Base-by-base conservation (phyloP, 441 rosid species). In the Adansonia grandidieri region DNA sequence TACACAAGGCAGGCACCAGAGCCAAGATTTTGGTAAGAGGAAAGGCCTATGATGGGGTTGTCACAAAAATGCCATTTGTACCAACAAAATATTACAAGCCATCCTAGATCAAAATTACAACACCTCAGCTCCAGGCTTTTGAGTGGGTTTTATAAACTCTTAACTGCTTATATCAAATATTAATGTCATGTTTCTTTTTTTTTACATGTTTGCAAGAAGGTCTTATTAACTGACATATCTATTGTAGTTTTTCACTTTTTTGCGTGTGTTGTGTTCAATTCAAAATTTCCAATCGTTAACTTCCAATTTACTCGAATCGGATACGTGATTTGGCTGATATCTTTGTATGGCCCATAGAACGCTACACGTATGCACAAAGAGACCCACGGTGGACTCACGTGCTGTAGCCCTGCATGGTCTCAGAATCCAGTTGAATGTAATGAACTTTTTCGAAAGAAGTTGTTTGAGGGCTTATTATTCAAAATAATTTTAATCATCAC, bases 61-160 rank as follows among this genome's bases (percentile, higher is more conserved):
- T 92, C 85, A 92, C 99, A 0, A 94, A 94, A 88, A 93, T 92
- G 99, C 98, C 98, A 0, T 96, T 96, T 56, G 98, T 93, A 9
- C 95, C 98, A 3, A 88, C 98, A 42, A 94, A 90, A 80, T 96
- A 94, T 82, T 94, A 96, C 97, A 94, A 91, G 92, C 94, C 95
- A 54, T 58, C 91, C 60, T 89, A 60, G 82, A 69, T 7, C 75
- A 66, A 69, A 71, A 66, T 62, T 51, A 42, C 54, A 56, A 28
- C 45, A 48, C 48, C 13, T 14, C n/a, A 53, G 44, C 28, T 15
- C 13, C 22, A 4, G 45, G 50, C 28, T 53, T 15, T 37, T 7
- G 42, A 37, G 17, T 71, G 13, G 5, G 9, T 71, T n/a, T n/a
- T 6, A 13, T 71, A 50, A 22, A 24, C n/a, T n/a, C 28, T 11